Conservation (phyloP, 1,284 basidiomycete species). For the Lignosus rhinocerotis region DNA sequence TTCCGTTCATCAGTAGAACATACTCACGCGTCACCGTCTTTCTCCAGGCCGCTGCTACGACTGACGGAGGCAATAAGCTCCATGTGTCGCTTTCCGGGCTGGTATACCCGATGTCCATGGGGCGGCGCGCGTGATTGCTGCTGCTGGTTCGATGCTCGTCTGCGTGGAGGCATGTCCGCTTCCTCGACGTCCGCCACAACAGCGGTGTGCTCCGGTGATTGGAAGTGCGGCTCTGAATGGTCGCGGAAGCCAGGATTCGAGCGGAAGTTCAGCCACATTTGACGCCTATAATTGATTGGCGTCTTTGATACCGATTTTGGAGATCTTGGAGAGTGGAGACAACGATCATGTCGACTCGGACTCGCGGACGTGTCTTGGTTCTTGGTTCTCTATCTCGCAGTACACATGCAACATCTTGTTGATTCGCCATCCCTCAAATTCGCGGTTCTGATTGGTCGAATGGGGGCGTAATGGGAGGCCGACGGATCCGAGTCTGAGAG, state of each 20-base stretch:
- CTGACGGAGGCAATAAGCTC: constrained; percentile 68
- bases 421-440: no score
- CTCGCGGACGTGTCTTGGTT: neutral
- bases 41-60: constrained; percentile 69
- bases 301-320: neutral
- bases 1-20: neutral
- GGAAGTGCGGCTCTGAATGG: neutral
- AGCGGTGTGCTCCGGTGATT: neutral
- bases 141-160: neutral
- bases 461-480: no score
- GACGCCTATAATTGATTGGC: no score
- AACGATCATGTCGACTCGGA: neutral
- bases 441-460: no score
- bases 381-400: neutral
- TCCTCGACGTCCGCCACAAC: neutral
- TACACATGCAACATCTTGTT: no score
- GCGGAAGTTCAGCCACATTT: no score
- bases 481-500: no score
- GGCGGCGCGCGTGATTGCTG: neutral
- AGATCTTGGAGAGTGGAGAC: neutral
- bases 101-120: constrained; percentile 21
- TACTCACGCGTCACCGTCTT: constrained; percentile 69
- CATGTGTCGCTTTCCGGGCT: constrained; percentile 41
- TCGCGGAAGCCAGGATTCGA: no score
- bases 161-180: neutral